Conservation (phyloP, 2,329 filamentous ascomycete genomes). For the Dothideomycetes sp. region DNA sequence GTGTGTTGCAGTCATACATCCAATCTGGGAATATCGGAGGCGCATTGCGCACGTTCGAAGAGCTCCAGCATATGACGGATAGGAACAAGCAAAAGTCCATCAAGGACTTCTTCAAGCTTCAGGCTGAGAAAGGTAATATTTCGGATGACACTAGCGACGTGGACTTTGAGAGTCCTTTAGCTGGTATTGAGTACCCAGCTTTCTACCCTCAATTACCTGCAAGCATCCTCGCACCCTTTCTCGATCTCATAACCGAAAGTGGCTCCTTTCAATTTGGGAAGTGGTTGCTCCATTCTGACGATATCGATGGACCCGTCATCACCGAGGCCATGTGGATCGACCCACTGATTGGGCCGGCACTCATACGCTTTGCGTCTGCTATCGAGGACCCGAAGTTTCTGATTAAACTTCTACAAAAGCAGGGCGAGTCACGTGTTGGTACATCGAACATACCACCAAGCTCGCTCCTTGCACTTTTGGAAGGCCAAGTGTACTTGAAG, state of each 20-base stretch:
- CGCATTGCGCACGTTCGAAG: conserved; percentile 25
- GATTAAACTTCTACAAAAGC: conserved; percentile 10
- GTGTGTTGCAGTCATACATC: conserved; percentile 29
- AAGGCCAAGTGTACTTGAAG: conserved; percentile 29
- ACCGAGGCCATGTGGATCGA: conserved; percentile 32
- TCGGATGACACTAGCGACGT: conserved; percentile 1
- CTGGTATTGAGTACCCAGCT: conserved; percentile 31
- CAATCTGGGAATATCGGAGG: conserved; percentile 25
- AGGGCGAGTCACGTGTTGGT: background rate
- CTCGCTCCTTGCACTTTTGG: conserved; percentile 27
- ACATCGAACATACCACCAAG: conserved; percentile 7
- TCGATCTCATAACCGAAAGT: conserved; percentile 39
- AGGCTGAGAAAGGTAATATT: conserved; percentile 6
- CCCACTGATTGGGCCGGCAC: conserved; percentile 37
- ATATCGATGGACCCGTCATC: conserved; percentile 45
- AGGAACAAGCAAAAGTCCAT: conserved; percentile 31
- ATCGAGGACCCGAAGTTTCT: conserved; percentile 31
- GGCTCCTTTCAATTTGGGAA: conserved; percentile 38
- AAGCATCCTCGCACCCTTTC: conserved; percentile 36
- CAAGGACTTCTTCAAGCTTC: conserved; percentile 27
- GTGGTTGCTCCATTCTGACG: conserved; percentile 41
- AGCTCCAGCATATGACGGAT: conserved; percentile 31
- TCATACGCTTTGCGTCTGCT: conserved; percentile 44
- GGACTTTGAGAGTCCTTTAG: conserved; percentile 18
- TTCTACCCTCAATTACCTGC: conserved; percentile 36